These are phyloP conservation scores for Bruguiera gymnorhiza DNA, from an alignment of 345 rosid species.

Conservation along the genomic window DNA sequence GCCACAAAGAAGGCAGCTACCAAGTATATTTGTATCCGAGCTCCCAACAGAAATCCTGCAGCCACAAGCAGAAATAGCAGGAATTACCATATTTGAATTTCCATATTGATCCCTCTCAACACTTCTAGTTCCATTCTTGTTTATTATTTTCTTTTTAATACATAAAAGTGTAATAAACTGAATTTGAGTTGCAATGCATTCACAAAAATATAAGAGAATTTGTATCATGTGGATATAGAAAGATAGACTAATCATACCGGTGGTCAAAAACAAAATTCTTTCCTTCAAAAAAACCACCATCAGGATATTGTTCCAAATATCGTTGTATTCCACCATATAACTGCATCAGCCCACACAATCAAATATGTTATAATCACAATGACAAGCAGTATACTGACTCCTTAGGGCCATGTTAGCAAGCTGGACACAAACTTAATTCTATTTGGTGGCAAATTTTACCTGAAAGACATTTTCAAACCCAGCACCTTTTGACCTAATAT, in stretches of 20 bases:
- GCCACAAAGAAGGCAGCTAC: slow-evolving; percentile 73
- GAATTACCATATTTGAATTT: background rate
- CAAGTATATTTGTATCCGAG: slow-evolving; percentile 49
- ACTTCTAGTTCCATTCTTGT: background rate
- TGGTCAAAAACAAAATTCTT: slow-evolving; percentile 96
- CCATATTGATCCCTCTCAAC: background rate
- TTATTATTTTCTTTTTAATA: background rate
- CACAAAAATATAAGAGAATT: background rate
- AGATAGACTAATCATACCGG: slow-evolving; percentile 48
- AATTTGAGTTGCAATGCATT: background rate
- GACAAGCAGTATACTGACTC: slow-evolving; percentile 6
- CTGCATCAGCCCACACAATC: slow-evolving; percentile 41
- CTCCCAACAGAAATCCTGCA: slow-evolving; percentile 90
- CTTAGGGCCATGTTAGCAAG: slow-evolving; percentile 7
- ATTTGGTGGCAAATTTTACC: slow-evolving; percentile 36
- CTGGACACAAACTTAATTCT: background rate
- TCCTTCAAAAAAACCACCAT: slow-evolving; percentile 89
- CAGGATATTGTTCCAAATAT: slow-evolving; percentile 86
- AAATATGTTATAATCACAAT: slow-evolving; percentile 7
- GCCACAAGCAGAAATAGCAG: slow-evolving; percentile 15
- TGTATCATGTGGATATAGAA: background rate
- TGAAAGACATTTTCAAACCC: slow-evolving; percentile 88
- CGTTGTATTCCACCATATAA: slow-evolving; percentile 93
- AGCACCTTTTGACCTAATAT: slow-evolving; percentile 77
- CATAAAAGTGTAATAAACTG: background rate